Base-by-base conservation (phyloP, 345 rosid species). In the Trapa bicornis region DNA sequence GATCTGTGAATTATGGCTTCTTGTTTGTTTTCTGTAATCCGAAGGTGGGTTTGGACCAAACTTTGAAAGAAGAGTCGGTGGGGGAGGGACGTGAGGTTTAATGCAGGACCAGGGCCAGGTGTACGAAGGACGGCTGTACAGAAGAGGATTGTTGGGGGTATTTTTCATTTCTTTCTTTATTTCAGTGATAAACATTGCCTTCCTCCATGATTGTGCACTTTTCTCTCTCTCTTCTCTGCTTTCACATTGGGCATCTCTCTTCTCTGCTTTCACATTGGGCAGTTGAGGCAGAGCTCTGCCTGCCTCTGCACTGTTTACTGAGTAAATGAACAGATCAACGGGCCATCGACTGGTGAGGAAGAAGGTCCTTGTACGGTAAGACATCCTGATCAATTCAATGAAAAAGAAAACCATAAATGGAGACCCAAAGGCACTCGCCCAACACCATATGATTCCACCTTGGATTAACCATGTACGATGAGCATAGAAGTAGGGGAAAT, bases 131-230 rank as follows among this genome's bases (percentile, higher is more conserved):
- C 43, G 42, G 52, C 37, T 65, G 29, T 22, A 22, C 29, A 22
- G 29, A 22, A 22, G 29, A 22, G 29, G 29, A 22, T 22, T 22
- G 29, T 22, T 22, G 29, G 47, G 45, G 58, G 32, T 42, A 47
- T 22, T 65, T 42, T 65, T 65, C n/a, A 22, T 64, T 17, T 42
- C 16, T 47, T 39, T 42, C 16, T 22, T 22, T 22, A 22, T 47
- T 65, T 32, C 66, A 64, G 50, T 65, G 47, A 33, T 43, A 41
- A 65, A 33, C 14, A 50, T 65, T 43, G 37, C 43, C 53, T 65
- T 65, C 65, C 39, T 62, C 64, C 42, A 33, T 61, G 41, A 61
- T 61, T 61, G 38, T 35, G 1, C 29, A 22, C 29, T 22, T 22
- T 63, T 33, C 45, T 63, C 14, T 63, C 66, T 63, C 32, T 39